Evolutionary conservation across 331 rosid genomes (phyloP).

Genomic region (Quercus phellos): DNA sequence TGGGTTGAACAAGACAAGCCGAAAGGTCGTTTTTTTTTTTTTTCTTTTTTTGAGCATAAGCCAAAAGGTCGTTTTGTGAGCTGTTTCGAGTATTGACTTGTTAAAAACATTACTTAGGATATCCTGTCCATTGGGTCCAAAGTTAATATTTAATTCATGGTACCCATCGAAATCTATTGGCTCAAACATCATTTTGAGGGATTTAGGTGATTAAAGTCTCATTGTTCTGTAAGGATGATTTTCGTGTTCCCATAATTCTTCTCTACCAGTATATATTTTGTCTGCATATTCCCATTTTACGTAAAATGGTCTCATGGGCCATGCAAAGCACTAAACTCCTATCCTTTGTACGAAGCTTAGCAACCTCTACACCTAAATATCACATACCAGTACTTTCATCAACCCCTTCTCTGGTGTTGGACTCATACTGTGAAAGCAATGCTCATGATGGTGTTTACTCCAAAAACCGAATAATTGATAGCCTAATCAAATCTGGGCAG

Average conservation of each 20-base stretch:
- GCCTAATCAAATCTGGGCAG: conserved; percentile 34
- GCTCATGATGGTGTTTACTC: conserved; percentile 28
- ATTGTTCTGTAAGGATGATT: background rate
- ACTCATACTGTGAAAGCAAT: conserved; percentile 15
- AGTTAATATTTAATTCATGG: background rate
- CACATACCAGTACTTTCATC: background rate
- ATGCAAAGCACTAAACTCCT: conserved; percentile 15
- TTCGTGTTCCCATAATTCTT: background rate
- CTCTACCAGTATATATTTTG: background rate
- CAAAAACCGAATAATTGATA: conserved; percentile 44
- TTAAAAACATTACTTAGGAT: background rate
- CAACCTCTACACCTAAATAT: conserved; percentile 3
- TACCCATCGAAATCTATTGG: background rate
- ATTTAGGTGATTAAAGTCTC: background rate
- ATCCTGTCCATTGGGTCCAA: background rate
- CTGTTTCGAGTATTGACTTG: too few species aligned
- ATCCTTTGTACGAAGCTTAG: conserved; percentile 23
- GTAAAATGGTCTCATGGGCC: conserved; percentile 4
- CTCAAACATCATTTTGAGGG: background rate
- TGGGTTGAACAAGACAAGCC: too few species aligned
- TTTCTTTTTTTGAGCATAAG: too few species aligned
- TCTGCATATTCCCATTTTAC: conserved; percentile 6
- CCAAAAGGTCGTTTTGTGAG: too few species aligned
- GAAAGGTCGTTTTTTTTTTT: too few species aligned
- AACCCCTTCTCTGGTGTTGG: conserved; percentile 14